These are phyloP conservation scores for Rhinocladiella similis DNA, from an alignment of 2,329 filamentous ascomycete species.

Conservation along the genomic window DNA sequence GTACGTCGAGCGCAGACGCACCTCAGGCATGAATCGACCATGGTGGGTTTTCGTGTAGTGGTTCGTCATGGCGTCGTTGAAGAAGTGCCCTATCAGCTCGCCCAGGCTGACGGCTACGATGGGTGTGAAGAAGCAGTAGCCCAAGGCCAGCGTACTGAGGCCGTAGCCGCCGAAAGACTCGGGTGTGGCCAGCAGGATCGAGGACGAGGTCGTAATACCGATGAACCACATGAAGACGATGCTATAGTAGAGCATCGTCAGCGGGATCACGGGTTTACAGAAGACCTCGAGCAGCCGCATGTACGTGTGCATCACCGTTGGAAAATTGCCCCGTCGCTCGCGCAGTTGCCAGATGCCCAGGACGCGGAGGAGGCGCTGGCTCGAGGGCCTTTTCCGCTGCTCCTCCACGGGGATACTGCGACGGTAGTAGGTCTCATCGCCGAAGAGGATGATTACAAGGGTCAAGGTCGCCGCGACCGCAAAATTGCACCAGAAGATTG, in stretches of 20 bases:
- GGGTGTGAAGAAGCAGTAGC: constrained; percentile 59
- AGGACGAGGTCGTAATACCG: constrained; percentile 56
- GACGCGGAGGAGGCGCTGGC: constrained; percentile 30
- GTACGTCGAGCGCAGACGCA: constrained; percentile 50
- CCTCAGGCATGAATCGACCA: constrained; percentile 57
- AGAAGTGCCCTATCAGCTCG: constrained; percentile 55
- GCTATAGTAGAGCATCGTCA: constrained; percentile 37
- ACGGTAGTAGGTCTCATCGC: constrained; percentile 41
- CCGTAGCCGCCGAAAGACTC: constrained; percentile 38
- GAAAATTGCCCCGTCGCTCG: constrained; percentile 29
- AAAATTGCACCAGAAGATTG: constrained; percentile 36
- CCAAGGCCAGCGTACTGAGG: constrained; percentile 51
- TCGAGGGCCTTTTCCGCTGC: constrained; percentile 19
- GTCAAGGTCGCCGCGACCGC: constrained; percentile 30
- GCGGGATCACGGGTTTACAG: constrained; percentile 38
- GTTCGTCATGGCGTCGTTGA: constrained; percentile 53
- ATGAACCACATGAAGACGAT: constrained; percentile 40
- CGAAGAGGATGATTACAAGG: constrained; percentile 33
- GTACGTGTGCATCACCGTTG: constrained; percentile 32
- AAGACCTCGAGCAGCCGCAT: constrained; percentile 38
- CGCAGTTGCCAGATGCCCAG: constrained; percentile 28
- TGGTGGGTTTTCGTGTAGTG: constrained; percentile 47
- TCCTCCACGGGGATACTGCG: constrained; percentile 21
- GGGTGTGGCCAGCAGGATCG: constrained; percentile 51
- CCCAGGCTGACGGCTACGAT: constrained; percentile 56